phyloP scores from a whole-genome alignment of 164 flowering plant genomes.

The Aristolochia contorta region DNA sequence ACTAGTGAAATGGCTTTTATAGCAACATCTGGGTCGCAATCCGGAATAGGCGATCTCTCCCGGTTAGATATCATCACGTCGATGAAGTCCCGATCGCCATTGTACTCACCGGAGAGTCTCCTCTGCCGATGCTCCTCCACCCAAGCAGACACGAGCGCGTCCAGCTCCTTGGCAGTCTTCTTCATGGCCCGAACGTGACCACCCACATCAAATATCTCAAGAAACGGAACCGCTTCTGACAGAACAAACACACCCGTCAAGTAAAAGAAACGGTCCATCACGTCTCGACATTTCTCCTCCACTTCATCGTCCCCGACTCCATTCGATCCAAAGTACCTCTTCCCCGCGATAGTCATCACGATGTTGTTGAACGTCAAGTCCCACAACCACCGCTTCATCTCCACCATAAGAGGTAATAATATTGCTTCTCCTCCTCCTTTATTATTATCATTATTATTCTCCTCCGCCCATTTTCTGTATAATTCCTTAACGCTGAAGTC shows the following conservation, averaged over 20 bases:
- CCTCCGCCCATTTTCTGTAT: not conserved
- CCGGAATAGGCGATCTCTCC: conserved; percentile 2
- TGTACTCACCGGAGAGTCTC: not conserved
- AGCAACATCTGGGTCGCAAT: not conserved
- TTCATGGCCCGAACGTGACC: conserved; percentile 2
- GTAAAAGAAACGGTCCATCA: not conserved
- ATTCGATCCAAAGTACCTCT: not conserved
- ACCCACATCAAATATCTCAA: conserved; percentile 2
- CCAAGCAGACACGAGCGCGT: conserved; percentile 1
- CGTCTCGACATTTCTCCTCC: not conserved
- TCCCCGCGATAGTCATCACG: not conserved
- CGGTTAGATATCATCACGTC: conserved; percentile 6
- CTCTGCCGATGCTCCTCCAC: conserved; percentile 6
- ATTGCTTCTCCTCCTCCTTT: no score
- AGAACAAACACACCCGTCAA: not conserved
- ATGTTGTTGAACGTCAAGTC: conserved; percentile 2
- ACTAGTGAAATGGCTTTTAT: conserved; percentile 8
- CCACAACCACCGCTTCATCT: conserved; percentile 3
- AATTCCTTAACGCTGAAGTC: not conserved
- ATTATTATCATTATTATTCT: no score
- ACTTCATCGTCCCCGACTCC: not conserved
- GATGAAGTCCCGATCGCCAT: conserved; percentile 3
- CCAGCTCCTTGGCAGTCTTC: not conserved
- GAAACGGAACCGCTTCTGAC: conserved; percentile 3
- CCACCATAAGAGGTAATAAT: not conserved